These are phyloP conservation scores for Collybia sordida DNA, from an alignment of 768 basidiomycete species.

Conservation along the genomic window DNA sequence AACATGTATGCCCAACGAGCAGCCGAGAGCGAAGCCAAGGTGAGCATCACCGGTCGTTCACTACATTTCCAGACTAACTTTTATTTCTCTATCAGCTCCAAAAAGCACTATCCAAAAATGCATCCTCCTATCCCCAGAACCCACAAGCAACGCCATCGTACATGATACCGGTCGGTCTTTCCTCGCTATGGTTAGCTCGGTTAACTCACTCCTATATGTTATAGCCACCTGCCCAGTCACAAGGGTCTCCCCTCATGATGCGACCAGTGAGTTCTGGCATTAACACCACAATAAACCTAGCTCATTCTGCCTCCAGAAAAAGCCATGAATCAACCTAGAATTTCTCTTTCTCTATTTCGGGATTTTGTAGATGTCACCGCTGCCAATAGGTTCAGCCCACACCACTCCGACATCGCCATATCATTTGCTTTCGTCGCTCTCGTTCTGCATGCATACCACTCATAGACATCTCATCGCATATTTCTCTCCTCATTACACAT, in stretches of 20 bases:
- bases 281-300: not conserved
- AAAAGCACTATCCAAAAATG: constrained; percentile 61
- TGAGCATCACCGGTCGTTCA: constrained; percentile 23
- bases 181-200: not conserved
- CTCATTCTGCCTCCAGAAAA: constrained; percentile 16
- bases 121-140: constrained; percentile 34
- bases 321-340: constrained; percentile 19
- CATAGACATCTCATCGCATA: constrained; percentile 21
- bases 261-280: constrained; percentile 38
- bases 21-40: constrained; percentile 77
- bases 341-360: constrained; percentile 12
- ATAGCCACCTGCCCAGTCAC: constrained; percentile 34
- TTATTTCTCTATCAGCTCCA: constrained; percentile 42
- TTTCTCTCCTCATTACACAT: constrained; percentile 13
- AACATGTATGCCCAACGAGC: constrained; percentile 68
- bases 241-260: constrained; percentile 56
- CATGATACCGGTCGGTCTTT: constrained; percentile 35
- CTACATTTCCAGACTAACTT: not conserved
- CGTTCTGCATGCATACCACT: constrained; percentile 18
- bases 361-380: constrained; percentile 19
- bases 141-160: constrained; percentile 31
- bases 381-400: constrained; percentile 11
- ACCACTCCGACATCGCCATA: constrained; percentile 9
- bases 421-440: constrained; percentile 19
- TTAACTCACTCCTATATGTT: constrained; percentile 9